phyloP scores from a whole-genome alignment of 441 rosid genomes.

The Eruca vesicaria region DNA sequence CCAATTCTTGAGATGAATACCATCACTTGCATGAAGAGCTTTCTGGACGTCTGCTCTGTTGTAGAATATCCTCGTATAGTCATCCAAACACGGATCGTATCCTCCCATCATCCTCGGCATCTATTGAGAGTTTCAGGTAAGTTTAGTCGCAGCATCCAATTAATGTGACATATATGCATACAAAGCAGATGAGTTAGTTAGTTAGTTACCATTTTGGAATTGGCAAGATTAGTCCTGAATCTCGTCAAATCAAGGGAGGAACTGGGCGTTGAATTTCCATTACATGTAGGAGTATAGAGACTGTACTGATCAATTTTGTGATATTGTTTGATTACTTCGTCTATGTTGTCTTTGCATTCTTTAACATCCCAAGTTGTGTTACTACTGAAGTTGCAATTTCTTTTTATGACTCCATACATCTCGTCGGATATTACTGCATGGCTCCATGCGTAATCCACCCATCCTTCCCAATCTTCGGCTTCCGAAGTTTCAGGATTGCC shows the following conservation, averaged over 20 bases:
- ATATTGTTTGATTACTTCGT: slow-evolving; percentile 60
- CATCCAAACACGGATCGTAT: slow-evolving; percentile 79
- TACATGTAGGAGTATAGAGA: slow-evolving; percentile 71
- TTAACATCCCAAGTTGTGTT: slow-evolving; percentile 52
- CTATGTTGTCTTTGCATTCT: slow-evolving; percentile 50
- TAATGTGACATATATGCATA: neutral
- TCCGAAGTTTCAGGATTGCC: slow-evolving; percentile 86
- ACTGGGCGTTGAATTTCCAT: slow-evolving; percentile 36
- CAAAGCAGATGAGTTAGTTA: neutral
- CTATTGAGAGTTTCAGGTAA: slow-evolving; percentile 33
- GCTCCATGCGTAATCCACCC: slow-evolving; percentile 88
- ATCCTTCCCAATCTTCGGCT: slow-evolving; percentile 76
- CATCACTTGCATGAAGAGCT: slow-evolving; percentile 81
- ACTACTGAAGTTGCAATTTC: slow-evolving; percentile 59
- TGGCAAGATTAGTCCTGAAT: slow-evolving; percentile 39
- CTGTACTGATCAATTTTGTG: slow-evolving; percentile 73
- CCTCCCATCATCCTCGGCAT: slow-evolving; percentile 79
- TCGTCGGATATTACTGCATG: slow-evolving; percentile 89
- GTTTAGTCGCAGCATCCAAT: neutral
- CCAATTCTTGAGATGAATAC: slow-evolving; percentile 61
- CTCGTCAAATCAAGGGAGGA: slow-evolving; percentile 27
- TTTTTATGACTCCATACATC: slow-evolving; percentile 49
- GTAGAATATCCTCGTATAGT: slow-evolving; percentile 64
- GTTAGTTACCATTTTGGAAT: slow-evolving; percentile 48
- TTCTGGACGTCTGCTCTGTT: slow-evolving; percentile 75